Conservation (phyloP, 1,284 basidiomycete species). For the Chalciporus sp. region DNA sequence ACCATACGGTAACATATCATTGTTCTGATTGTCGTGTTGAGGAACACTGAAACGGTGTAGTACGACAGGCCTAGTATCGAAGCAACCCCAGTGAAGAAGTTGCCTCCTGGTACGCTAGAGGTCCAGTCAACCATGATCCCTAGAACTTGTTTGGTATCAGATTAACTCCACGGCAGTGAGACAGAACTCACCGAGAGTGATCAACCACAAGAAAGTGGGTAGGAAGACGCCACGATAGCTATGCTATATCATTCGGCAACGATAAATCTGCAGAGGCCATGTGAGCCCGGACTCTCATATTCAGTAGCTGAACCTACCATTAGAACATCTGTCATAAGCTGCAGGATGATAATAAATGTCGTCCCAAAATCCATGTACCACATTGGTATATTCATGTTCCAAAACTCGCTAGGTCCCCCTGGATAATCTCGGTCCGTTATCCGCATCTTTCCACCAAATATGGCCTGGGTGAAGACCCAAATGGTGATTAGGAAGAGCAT, state of each 20-base stretch:
- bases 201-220: conserved; percentile 25
- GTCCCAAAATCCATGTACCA: conserved; percentile 30
- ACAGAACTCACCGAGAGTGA: conserved; percentile 25
- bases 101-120: conserved; percentile 18
- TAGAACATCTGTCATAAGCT: no score
- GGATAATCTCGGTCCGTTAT: no score
- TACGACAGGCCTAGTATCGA: conserved; percentile 26
- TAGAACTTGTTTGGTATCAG: conserved; percentile 13
- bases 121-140: conserved; percentile 21
- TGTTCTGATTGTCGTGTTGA: conserved; percentile 26
- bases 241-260: conserved; percentile 25
- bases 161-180: not conserved
- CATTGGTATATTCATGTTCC: conserved; percentile 7
- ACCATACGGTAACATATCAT: conserved; percentile 27
- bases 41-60: conserved; percentile 23
- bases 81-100: conserved; percentile 25
- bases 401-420: conserved; percentile 21
- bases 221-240: conserved; percentile 18
- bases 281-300: not conserved
- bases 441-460: no score
- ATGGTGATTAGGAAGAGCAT: no score
- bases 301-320: conserved; percentile 18
- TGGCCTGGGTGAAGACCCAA: no score
- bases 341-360: no score
- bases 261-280: conserved; percentile 19